Conservation (phyloP, 2,329 filamentous ascomycete genomes). For the Thelonectria rubi region DNA sequence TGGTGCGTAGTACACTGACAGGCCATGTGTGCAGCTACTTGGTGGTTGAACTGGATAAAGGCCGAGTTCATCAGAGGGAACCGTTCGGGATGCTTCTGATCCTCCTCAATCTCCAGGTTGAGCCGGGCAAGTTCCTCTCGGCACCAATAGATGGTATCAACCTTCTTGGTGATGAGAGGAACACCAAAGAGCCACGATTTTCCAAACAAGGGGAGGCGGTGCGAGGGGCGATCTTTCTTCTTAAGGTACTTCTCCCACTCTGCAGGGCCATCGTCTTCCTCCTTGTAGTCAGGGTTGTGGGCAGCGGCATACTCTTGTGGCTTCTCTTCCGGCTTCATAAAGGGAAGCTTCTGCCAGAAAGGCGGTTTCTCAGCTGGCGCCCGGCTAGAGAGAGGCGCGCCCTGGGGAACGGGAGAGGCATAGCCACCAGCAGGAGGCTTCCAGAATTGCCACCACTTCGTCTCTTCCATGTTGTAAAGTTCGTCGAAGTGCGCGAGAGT, state of each 20-base stretch:
- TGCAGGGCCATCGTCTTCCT: constrained; percentile 69
- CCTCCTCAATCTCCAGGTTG: constrained; percentile 90
- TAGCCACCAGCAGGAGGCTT: constrained; percentile 69
- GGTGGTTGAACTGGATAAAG: constrained; percentile 98
- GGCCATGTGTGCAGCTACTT: constrained; percentile 97
- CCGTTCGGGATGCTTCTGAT: constrained; percentile 84
- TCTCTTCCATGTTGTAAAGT: constrained; percentile 56
- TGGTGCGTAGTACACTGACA: constrained; percentile 93
- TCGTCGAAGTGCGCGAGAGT: constrained; percentile 59
- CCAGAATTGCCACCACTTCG: constrained; percentile 71
- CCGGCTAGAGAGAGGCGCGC: constrained; percentile 52
- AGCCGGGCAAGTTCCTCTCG: constrained; percentile 85
- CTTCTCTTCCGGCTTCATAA: constrained; percentile 54
- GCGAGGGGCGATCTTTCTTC: constrained; percentile 84
- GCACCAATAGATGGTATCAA: constrained; percentile 94
- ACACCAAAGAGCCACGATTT: constrained; percentile 79
- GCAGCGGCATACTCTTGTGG: constrained; percentile 68
- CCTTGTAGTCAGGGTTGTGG: constrained; percentile 66
- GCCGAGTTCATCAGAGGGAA: constrained; percentile 95
- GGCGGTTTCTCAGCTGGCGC: constrained; percentile 56
- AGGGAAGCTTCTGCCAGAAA: constrained; percentile 62
- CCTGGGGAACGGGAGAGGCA: constrained; percentile 68
- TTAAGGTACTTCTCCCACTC: constrained; percentile 86
- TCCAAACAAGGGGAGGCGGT: constrained; percentile 72
- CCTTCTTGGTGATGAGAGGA: constrained; percentile 86